Evolutionary conservation across 768 basidiomycete genomes (phyloP).

Genomic region (Boletus pseudopeckii): DNA sequence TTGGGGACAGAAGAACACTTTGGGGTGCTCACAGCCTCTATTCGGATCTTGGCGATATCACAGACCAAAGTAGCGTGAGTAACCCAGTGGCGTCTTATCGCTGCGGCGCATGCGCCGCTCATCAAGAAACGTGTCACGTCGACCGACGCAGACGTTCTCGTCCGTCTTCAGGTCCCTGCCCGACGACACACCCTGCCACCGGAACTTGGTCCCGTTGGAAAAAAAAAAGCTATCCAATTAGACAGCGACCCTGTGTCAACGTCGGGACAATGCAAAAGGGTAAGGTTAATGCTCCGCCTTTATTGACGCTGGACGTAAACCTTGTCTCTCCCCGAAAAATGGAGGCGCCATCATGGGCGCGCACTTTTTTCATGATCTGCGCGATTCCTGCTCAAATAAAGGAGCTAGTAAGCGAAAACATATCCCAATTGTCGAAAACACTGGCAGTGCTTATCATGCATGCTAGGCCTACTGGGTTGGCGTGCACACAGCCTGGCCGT

Average conservation of each 20-base stretch:
- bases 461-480: neutral
- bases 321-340: slow-evolving; percentile 9
- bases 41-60: neutral
- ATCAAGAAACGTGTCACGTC: slow-evolving; percentile 16
- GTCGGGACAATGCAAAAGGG: slow-evolving; percentile 1
- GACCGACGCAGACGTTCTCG: slow-evolving; percentile 10
- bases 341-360: slow-evolving; percentile 11
- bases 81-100: neutral
- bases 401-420: neutral
- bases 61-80: neutral
- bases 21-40: neutral
- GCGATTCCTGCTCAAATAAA: neutral
- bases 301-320: neutral
- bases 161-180: neutral
- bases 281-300: slow-evolving; percentile 8
- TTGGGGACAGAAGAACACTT: too few species aligned
- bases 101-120: slow-evolving; percentile 6
- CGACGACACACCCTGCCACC: neutral
- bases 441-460: too few species aligned
- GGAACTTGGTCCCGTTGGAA: slow-evolving; percentile 10
- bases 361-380: slow-evolving; percentile 22
- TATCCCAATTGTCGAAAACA: too few species aligned
- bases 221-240: too few species aligned
- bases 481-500: neutral
- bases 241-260: neutral